Base-by-base conservation (phyloP, 2,329 filamentous ascomycete genomes). In the Colletotrichum sp. region DNA sequence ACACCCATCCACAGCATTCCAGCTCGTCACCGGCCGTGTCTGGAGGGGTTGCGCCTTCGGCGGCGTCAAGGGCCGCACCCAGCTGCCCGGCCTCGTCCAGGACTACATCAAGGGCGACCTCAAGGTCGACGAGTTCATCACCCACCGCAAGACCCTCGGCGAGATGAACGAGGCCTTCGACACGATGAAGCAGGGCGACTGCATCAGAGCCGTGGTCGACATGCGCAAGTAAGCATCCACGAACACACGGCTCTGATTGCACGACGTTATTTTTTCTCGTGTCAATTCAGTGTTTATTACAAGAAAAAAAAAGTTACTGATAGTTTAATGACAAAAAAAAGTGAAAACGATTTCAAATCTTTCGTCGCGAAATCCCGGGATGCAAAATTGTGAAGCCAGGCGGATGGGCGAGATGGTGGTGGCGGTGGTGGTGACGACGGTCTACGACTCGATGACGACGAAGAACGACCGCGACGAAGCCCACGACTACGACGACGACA, bases 51-150 rank as follows among this genome's bases (percentile, higher is more conserved):
- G 96, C 84, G 97, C 97, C 21, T 99, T 99, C 83, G 97, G 97
- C 80, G 97, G 97, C 81, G 96, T 99, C 90, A 99, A 99, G 91
- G 97, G 97, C 80, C 96, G 97, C 83, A 93, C 95, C 39, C 97
- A 99, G 88, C 92, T 99, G 79, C 94, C 95, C 64, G 93, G 91
- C 75, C 93, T 99, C 55, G 96, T 99, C 28, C 88, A 92, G 80
- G 96, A 99, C 87, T 99, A 99, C 88, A 90, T 98, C 85, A 91
- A 91, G 69, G 96, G 96, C 81, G 92, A 94, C 83, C 93, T 99
- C 84, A 99, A 98, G 93, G 97, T 99, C 62, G 96, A 99, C 84
- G 97, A 99, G 89, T 99, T 99, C 89, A 99, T 99, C 88, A 99
- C 97, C 36, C 97, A 99, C 89, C 93, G 96, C 81, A 95, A 98